Base-by-base conservation (phyloP, 306 rosid species). In the Vigna mungo region DNA sequence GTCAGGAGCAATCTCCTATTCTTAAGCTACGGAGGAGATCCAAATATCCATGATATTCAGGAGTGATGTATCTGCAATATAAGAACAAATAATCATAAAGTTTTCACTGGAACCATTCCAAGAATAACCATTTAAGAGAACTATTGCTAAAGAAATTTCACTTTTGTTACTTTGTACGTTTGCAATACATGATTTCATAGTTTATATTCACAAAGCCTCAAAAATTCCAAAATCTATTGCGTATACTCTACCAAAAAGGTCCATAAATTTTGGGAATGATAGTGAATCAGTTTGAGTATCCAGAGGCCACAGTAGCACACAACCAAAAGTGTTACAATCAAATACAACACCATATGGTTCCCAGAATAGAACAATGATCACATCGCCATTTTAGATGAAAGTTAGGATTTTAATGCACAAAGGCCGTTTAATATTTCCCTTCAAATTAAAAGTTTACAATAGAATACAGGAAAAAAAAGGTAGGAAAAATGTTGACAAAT, bases 11-110 rank as follows among this genome's bases (percentile, higher is more conserved):
- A 41, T 85, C 87, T 43, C 95, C 92, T 52, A 78, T 71, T 77
- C 81, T 92, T 83, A 94, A 75, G 87, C 97, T 89, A 51, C 84
- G 86, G 16, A 94, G 79, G 9, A 94, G 87, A 78, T 90, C 90
- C 89, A 94, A 78, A 83, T 94, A 92, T 74, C 97, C 90, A 34
- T 62, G 75, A 84, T 72, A 49, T 71, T 90, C 95, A 9, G 96
- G 96, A 15, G 59, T 68, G 61, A 90, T 83, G 83, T 85, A 90
- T 78, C 98, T 94, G 88, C 85, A 81, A 69, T 46, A 64, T 64
- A 13, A 77, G 44, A 69, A 79, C 74, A 68, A 23, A 64, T 41
- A 25, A 49, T 27, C 5, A 51, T 32, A 16, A 12, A 71, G 21
- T 71, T 39, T 48, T 62, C 67, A 20, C 58, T 58, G 14, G 25